Percentiles rank a stretch among this genome's conserved stretches.
Conservation (phyloP, 495 filamentous ascomycete species). For the Penicillium bovifimosum region DNA sequence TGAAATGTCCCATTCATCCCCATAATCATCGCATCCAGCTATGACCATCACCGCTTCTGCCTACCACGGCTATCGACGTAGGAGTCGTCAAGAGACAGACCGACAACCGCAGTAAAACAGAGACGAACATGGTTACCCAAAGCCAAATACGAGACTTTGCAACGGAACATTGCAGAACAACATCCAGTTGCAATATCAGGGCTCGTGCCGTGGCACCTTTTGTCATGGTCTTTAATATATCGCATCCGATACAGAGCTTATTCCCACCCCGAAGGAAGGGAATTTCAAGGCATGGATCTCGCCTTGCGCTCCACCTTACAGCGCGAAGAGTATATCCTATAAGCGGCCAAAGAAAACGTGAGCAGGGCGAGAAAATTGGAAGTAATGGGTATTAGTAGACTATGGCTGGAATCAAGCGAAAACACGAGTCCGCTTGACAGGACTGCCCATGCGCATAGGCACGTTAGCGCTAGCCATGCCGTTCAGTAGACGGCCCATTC, state of each 20-base stretch:
- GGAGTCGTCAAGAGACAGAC: conserved; percentile 20
- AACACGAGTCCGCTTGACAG: conserved; percentile 38
- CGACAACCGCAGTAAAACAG: conserved; percentile 10
- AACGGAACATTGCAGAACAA: conserved; percentile 2
- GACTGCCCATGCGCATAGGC: conserved; percentile 34
- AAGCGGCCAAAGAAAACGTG: conserved; percentile 2
- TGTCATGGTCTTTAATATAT: conserved; percentile 42
- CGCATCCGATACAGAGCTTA: conserved; percentile 58
- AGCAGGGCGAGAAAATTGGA: conserved; percentile 6
- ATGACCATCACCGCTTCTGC: conserved; percentile 7
- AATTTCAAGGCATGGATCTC: conserved; percentile 52
- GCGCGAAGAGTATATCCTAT: conserved; percentile 35
- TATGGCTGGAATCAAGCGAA: conserved; percentile 29
- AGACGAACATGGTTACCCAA: conserved; percentile 9
- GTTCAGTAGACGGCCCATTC: conserved; percentile 47
- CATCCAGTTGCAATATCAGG: conserved; percentile 5
- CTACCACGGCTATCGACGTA: conserved; percentile 20
- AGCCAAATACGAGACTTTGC: conserved; percentile 9
- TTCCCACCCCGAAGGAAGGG: conserved; percentile 31
- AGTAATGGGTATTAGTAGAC: conserved; percentile 27
- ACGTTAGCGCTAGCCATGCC: conserved; percentile 37
- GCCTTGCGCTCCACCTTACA: conserved; percentile 55
- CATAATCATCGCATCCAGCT: conserved; percentile 8
- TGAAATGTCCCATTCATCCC: conserved; percentile 22
- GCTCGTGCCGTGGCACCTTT: conserved; percentile 5